These are phyloP conservation scores for Flaveria floridana DNA, from an alignment of 140 eudicot species.

Conservation along the genomic window DNA sequence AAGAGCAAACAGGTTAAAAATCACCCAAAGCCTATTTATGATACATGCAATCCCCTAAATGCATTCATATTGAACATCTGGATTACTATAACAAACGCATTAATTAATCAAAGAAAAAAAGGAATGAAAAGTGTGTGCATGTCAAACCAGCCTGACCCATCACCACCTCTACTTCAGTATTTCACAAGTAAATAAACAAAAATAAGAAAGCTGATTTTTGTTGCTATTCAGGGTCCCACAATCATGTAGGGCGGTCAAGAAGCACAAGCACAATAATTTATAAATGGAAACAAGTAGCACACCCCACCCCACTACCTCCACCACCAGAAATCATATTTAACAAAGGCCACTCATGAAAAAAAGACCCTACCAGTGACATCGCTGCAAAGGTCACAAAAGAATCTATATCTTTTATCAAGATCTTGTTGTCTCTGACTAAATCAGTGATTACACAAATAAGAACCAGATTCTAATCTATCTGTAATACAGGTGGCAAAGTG, in stretches of 20 bases:
- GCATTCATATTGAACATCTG: not conserved
- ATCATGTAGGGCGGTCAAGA: slow-evolving; percentile 30
- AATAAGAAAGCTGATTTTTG: slow-evolving; percentile 16
- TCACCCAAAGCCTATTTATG: too few relatives aligned
- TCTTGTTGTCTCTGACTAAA: slow-evolving; percentile 26
- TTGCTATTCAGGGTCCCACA: slow-evolving; percentile 29
- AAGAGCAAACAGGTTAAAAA: not conserved
- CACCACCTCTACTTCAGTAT: not conserved
- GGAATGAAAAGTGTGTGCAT: not conserved
- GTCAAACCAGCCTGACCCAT: not conserved
- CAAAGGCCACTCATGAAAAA: slow-evolving; percentile 25
- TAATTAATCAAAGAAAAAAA: not conserved
- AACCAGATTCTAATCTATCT: slow-evolving; percentile 24
- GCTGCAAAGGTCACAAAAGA: slow-evolving; percentile 25
- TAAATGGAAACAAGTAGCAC: slow-evolving; percentile 19
- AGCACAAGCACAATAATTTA: slow-evolving; percentile 26
- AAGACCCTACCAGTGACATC: slow-evolving; percentile 16
- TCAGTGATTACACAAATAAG: slow-evolving; percentile 14
- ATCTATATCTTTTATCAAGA: slow-evolving; percentile 21
- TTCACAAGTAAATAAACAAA: not conserved
- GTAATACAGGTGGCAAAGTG: not conserved
- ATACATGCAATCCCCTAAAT: not conserved
- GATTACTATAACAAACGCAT: not conserved
- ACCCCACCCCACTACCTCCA: not conserved
- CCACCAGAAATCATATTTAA: slow-evolving; percentile 23